These are phyloP conservation scores for Wickerhamiella australiensis DNA, from an alignment of 805 yeast genomes.

Conservation along the genomic window DNA sequence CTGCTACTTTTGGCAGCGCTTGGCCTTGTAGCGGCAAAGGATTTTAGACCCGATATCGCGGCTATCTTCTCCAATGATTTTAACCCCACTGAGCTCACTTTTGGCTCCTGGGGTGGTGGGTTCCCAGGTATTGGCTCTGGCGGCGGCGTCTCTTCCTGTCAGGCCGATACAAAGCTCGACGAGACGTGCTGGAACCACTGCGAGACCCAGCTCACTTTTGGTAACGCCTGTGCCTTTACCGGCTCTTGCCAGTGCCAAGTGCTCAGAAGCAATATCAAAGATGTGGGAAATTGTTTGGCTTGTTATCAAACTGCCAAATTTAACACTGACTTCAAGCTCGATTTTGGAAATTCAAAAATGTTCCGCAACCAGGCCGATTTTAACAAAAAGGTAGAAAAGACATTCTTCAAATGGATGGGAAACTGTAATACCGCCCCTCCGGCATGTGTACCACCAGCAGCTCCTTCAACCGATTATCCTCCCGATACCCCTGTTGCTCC, in stretches of 20 bases:
- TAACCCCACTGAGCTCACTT: slow-evolving; percentile 4
- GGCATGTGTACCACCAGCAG: not conserved
- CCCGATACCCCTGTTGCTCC: not conserved
- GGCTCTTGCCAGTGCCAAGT: slow-evolving; percentile 8
- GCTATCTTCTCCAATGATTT: slow-evolving; percentile 7
- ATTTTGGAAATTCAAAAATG: slow-evolving; percentile 1
- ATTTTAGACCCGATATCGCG: slow-evolving; percentile 2
- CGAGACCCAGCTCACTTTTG: slow-evolving; percentile 11
- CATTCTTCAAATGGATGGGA: slow-evolving; percentile 6
- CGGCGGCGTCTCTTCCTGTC: not conserved
- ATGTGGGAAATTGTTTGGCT: slow-evolving; percentile 10
- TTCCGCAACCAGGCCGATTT: slow-evolving; percentile 6
- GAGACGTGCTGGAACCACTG: slow-evolving; percentile 8
- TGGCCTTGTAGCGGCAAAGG: slow-evolving; percentile 4
- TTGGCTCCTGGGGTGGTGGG: slow-evolving; percentile 1
- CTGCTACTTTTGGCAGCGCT: not conserved
- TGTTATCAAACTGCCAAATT: slow-evolving; percentile 9
- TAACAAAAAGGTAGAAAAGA: slow-evolving; percentile 5
- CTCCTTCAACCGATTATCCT: not conserved
- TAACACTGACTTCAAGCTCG: not conserved
- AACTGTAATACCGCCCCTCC: slow-evolving; percentile 8
- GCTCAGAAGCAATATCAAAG: slow-evolving; percentile 3
- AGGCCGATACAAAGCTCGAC: slow-evolving; percentile 3
- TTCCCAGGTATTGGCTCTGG: not conserved
- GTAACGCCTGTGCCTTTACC: not conserved